Base-by-base conservation (phyloP, 345 rosid species). In the Psidium guajava region DNA sequence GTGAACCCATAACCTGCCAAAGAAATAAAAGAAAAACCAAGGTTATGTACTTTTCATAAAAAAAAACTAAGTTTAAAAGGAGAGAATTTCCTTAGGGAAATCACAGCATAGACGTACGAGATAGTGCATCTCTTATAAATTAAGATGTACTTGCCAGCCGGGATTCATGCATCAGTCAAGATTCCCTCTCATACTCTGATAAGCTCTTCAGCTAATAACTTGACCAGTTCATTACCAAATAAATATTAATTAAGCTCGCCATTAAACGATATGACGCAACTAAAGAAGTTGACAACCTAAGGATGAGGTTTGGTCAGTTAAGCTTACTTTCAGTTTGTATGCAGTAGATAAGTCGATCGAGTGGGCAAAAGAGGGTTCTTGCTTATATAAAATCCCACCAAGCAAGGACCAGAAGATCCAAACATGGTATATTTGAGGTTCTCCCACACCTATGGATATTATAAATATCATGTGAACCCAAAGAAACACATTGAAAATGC, bases 1-100 rank as follows among this genome's bases (percentile, higher is more conserved):
- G 92, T 97, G 99, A 92, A 95, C 85, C 99, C 99, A 97, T 83
- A 97, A 94, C 95, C 99, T 97, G 91, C 84, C 85, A 87, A 83
- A 89, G 64, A 64, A 32, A 84, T 58, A 69, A 6, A 14, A 61
- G 9, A 28, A 88, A 50, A 87, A 81, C 84, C 82, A 89, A 91
- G 88, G 83, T 64, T 56, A 27, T 85, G 86, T 84, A 54, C 89
- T 83, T 83, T 28, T 49, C 75, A 40, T 52, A 24, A 49, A 85
- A 24, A 49, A 85, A 42, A 36, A 11, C 10, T 21, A 36, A 42
- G 59, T 56, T 61, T 64, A 69, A 84, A 84, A 58, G 12, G 21
- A 32, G 42, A 28, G 75, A 16, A 64, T 28, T 64, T 16, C 28
- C 27, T 59, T 59, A 59, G 28, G 47, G 77, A 4, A 24, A 69